Base-by-base conservation (phyloP, 2,329 filamentous ascomycete genomes). In the Apiospora koreana region DNA sequence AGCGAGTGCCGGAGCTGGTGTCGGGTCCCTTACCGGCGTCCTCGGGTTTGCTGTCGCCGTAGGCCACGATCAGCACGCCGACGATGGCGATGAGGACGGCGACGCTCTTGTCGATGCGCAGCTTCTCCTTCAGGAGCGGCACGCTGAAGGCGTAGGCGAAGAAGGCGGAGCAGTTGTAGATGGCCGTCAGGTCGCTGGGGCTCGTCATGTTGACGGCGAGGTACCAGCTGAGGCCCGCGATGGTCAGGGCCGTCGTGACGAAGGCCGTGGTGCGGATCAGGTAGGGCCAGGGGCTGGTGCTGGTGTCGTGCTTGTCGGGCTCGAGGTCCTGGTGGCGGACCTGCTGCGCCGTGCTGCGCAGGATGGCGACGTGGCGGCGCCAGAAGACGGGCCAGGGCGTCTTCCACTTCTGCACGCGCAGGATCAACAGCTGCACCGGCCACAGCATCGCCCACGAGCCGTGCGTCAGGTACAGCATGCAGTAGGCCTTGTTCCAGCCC, bases 161-260 rank as follows among this genome's bases (percentile, higher is more conserved):
- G 83, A 99, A 99, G 71, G 96, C 95, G 68, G 94, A 97, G 86
- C 96, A 99, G 83, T 99, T 99, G 87, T 99, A 99, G 76, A 99
- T 99, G 69, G 96, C 96, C 0, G 96, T 99, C 76, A 99, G 83
- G 81, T 99, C 96, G 74, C 93, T 94, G 2, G 96, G 93, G 3
- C 93, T 97, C 0, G 96, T 99, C 85, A 97, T 83, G 81, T 94
- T 93, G 71, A 99, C 95, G 21, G 96, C 95, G 45, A 98, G 87
- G 78, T 98, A 99, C 96, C 96, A 99, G 76, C 92, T 95, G 68
- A 95, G 89, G 35, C 96, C 96, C 0, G 95, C 96, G 48, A 98
- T 85, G 2, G 96, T 99, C 70, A 99, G 86, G 8, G 95, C 91
- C 68, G 87, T 92, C 7, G 96, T 97, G 73, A 99, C 89, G 71